phyloP scores from a whole-genome alignment of 129 eudicot species.

The Scalesia atractyloides region DNA sequence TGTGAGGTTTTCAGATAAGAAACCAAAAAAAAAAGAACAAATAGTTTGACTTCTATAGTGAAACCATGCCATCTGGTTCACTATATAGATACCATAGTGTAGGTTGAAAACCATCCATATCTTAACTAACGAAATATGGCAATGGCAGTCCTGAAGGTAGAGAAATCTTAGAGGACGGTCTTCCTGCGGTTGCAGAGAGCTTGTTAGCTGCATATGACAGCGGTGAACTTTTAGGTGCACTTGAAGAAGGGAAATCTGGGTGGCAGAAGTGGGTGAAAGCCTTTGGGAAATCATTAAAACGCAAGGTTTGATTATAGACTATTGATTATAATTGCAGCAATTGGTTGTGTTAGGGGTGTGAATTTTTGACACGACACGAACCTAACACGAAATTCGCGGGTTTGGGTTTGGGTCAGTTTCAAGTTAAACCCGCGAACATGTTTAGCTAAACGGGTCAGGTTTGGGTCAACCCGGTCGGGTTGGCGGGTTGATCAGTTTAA shows the following conservation, averaged over 20 bases:
- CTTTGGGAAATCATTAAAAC: conserved; percentile 74
- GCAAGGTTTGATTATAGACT: conserved; percentile 62
- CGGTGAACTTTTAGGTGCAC: conserved; percentile 70
- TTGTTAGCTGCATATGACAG: conserved; percentile 77
- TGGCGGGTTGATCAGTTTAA: too few species aligned
- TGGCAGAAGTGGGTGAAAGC: conserved; percentile 91
- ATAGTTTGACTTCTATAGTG: background rate
- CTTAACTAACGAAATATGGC: background rate
- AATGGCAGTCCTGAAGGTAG: conserved; percentile 74
- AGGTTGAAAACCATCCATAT: background rate
- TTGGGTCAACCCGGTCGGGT: too few species aligned
- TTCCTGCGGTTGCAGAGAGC: conserved; percentile 69
- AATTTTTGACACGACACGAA: too few species aligned
- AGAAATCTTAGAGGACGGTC: conserved; percentile 61
- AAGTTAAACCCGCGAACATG: too few species aligned
- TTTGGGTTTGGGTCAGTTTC: too few species aligned
- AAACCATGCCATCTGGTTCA: background rate
- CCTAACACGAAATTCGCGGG: too few species aligned
- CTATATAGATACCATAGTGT: background rate
- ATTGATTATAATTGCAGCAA: background rate
- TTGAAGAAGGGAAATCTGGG: conserved; percentile 71
- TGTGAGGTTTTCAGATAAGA: background rate
- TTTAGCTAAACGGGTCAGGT: too few species aligned
- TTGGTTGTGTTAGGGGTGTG: background rate
- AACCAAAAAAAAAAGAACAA: background rate